Evolutionary conservation across 495 filamentous ascomycete species (phyloP).

Genomic region (Aeminium ludgeri): DNA sequence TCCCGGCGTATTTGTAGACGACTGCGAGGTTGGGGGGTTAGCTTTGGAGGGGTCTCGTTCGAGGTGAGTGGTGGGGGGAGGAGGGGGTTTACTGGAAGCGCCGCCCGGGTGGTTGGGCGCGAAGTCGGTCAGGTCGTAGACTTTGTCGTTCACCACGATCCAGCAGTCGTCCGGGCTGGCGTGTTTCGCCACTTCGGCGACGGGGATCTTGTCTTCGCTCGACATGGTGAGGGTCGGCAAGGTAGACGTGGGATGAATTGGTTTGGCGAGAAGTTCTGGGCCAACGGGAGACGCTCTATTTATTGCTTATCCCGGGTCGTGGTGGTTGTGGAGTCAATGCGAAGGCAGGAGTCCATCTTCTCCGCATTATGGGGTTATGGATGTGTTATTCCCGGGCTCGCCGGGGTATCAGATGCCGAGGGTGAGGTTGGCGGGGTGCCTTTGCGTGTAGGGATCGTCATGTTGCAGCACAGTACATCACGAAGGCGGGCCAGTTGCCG

Average conservation of each 20-base stretch:
- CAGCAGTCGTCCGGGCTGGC: slow-evolving; percentile 16
- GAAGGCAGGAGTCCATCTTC: too few relatives aligned
- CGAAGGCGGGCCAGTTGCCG: too few relatives aligned
- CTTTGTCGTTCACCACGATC: slow-evolving; percentile 18
- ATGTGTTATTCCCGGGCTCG: too few relatives aligned
- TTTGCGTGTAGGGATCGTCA: too few relatives aligned
- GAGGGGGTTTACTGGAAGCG: slow-evolving; percentile 9
- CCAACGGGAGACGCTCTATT: background rate
- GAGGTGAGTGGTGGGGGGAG: background rate
- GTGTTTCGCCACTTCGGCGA: slow-evolving; percentile 15
- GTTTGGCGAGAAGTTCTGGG: background rate
- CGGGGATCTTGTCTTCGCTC: slow-evolving; percentile 7
- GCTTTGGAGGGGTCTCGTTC: background rate
- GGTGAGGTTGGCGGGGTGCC: too few relatives aligned
- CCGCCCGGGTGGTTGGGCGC: slow-evolving; percentile 19
- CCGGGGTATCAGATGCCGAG: too few relatives aligned
- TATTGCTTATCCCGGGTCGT: too few relatives aligned
- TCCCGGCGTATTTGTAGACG: slow-evolving; percentile 17
- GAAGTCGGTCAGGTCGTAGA: slow-evolving; percentile 17
- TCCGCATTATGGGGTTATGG: too few relatives aligned
- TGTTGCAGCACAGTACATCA: too few relatives aligned
- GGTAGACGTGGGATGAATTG: background rate
- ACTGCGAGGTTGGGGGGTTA: slow-evolving; percentile 2
- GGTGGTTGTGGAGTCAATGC: too few relatives aligned
- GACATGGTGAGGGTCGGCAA: slow-evolving; percentile 2